A percentile compares a stretch with the other conserved stretches of the same genome.
These are phyloP conservation scores for Nakaseomyces kungkrabaensis DNA, from an alignment of 1,139 yeast genomes.

Conservation along the genomic window DNA sequence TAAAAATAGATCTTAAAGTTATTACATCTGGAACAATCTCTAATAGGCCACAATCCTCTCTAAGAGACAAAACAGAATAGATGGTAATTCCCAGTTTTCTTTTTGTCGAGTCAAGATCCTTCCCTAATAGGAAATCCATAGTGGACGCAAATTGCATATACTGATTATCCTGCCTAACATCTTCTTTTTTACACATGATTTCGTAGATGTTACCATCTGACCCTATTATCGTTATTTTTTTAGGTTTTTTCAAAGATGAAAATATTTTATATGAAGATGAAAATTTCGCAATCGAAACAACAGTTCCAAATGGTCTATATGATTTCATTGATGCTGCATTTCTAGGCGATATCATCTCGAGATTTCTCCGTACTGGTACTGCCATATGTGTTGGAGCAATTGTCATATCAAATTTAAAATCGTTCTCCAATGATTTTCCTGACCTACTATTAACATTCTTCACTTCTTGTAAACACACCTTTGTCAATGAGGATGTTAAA, in stretches of 20 bases:
- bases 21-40: slow-evolving; percentile 86
- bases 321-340: slow-evolving; percentile 36
- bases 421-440: slow-evolving; percentile 35
- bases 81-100: slow-evolving; percentile 64
- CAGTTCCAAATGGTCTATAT: slow-evolving; percentile 47
- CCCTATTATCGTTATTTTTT: slow-evolving; percentile 67
- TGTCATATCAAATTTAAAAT: slow-evolving; percentile 39
- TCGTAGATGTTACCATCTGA: slow-evolving; percentile 65
- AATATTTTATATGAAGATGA: slow-evolving; percentile 41
- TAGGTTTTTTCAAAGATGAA: slow-evolving; percentile 79
- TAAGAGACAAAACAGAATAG: slow-evolving; percentile 82
- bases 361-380: slow-evolving; percentile 69
- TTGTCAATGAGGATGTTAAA: slow-evolving; percentile 23
- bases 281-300: slow-evolving; percentile 50
- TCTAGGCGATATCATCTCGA: slow-evolving; percentile 57
- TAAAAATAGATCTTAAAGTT: slow-evolving; percentile 64
- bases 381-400: slow-evolving; percentile 58
- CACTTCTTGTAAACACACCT: slow-evolving; percentile 26
- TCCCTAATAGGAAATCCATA: slow-evolving; percentile 61
- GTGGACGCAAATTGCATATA: slow-evolving; percentile 87
- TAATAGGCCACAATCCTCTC: slow-evolving; percentile 80
- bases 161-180: slow-evolving; percentile 90
- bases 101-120: slow-evolving; percentile 63
- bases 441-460: slow-evolving; percentile 24
- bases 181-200: slow-evolving; percentile 82